Percentiles rank a stretch among this genome's conserved stretches.
Conservation (phyloP, 257 asterid genomes). For the Penstemon barbatus region DNA sequence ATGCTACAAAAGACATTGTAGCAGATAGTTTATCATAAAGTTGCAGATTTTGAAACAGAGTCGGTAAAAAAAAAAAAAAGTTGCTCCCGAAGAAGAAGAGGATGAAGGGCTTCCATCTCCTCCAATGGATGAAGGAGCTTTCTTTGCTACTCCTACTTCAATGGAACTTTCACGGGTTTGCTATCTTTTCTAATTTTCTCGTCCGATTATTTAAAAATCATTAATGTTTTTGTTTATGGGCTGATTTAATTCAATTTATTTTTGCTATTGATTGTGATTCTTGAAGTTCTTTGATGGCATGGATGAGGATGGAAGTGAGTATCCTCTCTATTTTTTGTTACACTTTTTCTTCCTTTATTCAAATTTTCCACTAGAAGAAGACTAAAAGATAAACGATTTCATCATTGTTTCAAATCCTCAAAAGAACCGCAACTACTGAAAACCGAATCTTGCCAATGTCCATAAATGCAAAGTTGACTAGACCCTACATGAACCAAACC, state of each 20-base stretch:
- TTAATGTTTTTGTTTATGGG: slow-evolving; percentile 3
- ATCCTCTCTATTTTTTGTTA: slow-evolving; percentile 34
- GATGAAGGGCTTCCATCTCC: slow-evolving; percentile 95
- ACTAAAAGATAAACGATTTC: slow-evolving; percentile 16
- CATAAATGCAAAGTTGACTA: too few relatives aligned
- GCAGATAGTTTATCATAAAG: slow-evolving; percentile 42
- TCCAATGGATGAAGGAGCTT: slow-evolving; percentile 83
- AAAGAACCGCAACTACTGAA: too few relatives aligned
- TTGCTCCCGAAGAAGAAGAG: slow-evolving; percentile 56
- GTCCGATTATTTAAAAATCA: background rate
- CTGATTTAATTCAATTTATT: slow-evolving; percentile 32
- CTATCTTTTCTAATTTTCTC: background rate
- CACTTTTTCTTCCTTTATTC: slow-evolving; percentile 44
- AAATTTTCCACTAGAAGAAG: slow-evolving; percentile 52
- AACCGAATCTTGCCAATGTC: too few relatives aligned
- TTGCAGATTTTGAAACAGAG: slow-evolving; percentile 60
- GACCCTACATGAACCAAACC: too few relatives aligned
- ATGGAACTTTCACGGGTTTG: slow-evolving; percentile 79
- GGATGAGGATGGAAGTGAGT: slow-evolving; percentile 99
- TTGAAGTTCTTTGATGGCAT: slow-evolving; percentile 86
- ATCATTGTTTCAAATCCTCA: too few relatives aligned
- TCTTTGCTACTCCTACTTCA: slow-evolving; percentile 61
- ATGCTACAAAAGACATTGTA: slow-evolving; percentile 46
- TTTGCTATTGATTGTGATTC: slow-evolving; percentile 19
- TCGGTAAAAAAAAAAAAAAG: slow-evolving; percentile 62